Conservation (phyloP, 306 rosid species). For the Ziziphus jujuba region DNA sequence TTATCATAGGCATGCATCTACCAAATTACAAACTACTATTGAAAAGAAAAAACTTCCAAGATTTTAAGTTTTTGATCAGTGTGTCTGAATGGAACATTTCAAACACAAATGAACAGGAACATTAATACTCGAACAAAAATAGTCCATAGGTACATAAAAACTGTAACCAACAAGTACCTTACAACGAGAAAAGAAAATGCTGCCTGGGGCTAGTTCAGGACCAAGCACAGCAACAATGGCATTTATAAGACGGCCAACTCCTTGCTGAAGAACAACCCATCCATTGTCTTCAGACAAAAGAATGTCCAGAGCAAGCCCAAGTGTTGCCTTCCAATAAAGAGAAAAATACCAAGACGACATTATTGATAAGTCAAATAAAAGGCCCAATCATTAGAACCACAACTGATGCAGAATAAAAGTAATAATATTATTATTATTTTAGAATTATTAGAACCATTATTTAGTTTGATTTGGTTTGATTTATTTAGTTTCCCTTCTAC, state of each 20-base stretch:
- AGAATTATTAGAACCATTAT: no score
- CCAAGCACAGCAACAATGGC: constrained; percentile 95
- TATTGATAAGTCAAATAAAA: constrained; percentile 26
- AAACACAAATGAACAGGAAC: neutral
- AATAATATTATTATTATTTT: no score
- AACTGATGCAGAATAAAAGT: neutral
- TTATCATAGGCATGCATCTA: constrained; percentile 6
- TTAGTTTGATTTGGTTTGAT: no score
- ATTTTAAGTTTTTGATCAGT: neutral
- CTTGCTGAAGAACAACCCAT: constrained; percentile 87
- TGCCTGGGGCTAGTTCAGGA: constrained; percentile 98
- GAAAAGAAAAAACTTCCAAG: neutral
- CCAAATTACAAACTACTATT: neutral
- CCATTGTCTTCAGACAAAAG: constrained; percentile 93
- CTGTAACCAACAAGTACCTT: constrained; percentile 48
- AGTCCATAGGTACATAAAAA: neutral
- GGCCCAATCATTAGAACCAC: neutral
- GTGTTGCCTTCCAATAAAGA: constrained; percentile 64
- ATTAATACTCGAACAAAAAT: neutral
- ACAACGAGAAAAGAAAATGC: constrained; percentile 96
- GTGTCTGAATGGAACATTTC: constrained; percentile 4
- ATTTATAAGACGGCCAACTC: constrained; percentile 92
- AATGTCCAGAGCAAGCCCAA: constrained; percentile 94
- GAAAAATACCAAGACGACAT: constrained; percentile 10
- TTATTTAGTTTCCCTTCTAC: no score